A percentile compares a stretch with the other conserved stretches of the same genome.
Evolutionary conservation across 1,284 basidiomycete species (phyloP).

Genomic region (Amylostereum areolatum): DNA sequence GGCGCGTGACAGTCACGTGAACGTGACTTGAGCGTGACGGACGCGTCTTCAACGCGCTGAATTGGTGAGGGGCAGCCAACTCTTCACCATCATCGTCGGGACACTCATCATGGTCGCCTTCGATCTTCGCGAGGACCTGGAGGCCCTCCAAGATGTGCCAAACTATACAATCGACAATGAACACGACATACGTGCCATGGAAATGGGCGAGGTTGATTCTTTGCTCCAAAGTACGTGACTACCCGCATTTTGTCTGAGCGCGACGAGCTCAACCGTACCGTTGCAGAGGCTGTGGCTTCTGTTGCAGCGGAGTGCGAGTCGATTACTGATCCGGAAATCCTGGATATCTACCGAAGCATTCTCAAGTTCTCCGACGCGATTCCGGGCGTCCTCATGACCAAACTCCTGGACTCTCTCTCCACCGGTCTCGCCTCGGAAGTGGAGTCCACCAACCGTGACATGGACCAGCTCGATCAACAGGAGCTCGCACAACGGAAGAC

Average conservation of each 20-base stretch:
- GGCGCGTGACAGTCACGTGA: neutral
- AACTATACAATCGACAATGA: slow-evolving; percentile 61
- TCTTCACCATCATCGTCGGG: neutral
- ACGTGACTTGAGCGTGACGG: slow-evolving; percentile 2
- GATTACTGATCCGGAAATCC: slow-evolving; percentile 59
- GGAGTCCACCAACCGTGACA: slow-evolving; percentile 58
- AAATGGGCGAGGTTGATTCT: slow-evolving; percentile 32
- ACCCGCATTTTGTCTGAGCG: neutral
- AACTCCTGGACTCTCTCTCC: slow-evolving; percentile 71
- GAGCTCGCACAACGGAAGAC: slow-evolving; percentile 62
- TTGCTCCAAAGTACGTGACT: slow-evolving; percentile 44
- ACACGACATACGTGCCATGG: slow-evolving; percentile 49
- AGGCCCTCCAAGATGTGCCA: slow-evolving; percentile 52
- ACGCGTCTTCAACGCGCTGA: slow-evolving; percentile 1
- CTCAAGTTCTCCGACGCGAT: slow-evolving; percentile 65
- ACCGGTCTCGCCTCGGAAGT: slow-evolving; percentile 69
- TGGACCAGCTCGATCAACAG: slow-evolving; percentile 69
- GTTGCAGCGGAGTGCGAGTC: slow-evolving; percentile 68
- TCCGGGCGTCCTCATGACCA: slow-evolving; percentile 59
- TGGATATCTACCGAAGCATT: slow-evolving; percentile 76
- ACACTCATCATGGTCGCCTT: slow-evolving; percentile 32
- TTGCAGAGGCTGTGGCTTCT: slow-evolving; percentile 65
- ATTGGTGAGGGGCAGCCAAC: neutral
- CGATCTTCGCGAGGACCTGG: slow-evolving; percentile 73
- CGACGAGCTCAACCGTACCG: neutral